Evolutionary conservation across 164 flowering plant genomes (phyloP), one percentile per base, ranked within the genome.

Genomic region (Berberis vulgaris): DNA sequence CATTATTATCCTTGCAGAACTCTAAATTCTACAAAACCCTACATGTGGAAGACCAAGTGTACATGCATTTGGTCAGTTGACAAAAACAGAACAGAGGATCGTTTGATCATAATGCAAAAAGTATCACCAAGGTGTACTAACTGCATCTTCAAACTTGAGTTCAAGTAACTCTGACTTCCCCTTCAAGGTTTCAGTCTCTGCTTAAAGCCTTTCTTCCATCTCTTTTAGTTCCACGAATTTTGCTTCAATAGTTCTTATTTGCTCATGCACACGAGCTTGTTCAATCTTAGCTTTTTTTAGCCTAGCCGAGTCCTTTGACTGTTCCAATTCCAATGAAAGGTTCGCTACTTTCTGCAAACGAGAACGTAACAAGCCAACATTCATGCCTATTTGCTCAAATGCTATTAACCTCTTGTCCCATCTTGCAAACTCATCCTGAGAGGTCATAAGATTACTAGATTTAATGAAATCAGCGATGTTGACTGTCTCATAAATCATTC

Each of bases 341-440:
- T 41, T 42, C 60, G 41, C 8, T 5, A 41, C 13, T 41, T 10
- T 41, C 44, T 57, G 11, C 41, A 57, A 9, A 40, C 43, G 42
- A 9, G 60, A 43, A 57, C 60, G 60, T 57, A 57, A 57, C 6
- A 57, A 57, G 2, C 45, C 60, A 40, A 57, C 60, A 41, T 57
- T 57, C 60, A 57, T 57, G 42, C 60, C 60, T 10, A 57, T 11
- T 45, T 40, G 60, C 60, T 41, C 60, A 57, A 57, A 40, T 41
- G 45, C 60, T 39, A 7, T 9, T 2, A 57, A 12, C 8, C 43
- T 41, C 45, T 57, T 39, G 41, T 57, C 60, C 60, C 43, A 57
- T 57, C 44, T 9, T 3, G 60, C n/a, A 6, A 40, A 57, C 3
- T 57, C 60, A 42, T 41, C 60, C 41, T 40, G 8, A 42, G 45